Evolutionary conservation across 2,329 filamentous ascomycete genomes (phyloP).

Genomic region (Trichophyton simii): DNA sequence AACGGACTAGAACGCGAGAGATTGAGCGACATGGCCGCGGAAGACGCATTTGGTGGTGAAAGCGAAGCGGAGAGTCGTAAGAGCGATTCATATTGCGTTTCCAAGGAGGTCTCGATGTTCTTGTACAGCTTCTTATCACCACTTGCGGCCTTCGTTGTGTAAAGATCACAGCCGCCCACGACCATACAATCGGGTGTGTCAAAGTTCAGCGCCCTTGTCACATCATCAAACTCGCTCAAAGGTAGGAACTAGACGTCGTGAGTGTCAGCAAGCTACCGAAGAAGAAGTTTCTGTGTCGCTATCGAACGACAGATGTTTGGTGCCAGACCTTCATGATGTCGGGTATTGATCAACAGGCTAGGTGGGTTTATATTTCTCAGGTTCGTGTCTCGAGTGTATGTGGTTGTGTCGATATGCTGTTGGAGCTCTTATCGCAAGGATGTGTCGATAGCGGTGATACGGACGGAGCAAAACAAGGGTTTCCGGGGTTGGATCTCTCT

Average conservation of each 20-base stretch:
- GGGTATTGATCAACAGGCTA: background rate
- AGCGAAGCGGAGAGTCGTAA: constrained; percentile 76
- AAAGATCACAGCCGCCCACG: constrained; percentile 86
- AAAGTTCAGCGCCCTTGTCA: constrained; percentile 89
- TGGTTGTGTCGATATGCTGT: background rate
- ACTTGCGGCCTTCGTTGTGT: constrained; percentile 91
- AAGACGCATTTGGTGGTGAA: constrained; percentile 65
- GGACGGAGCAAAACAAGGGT: too few species aligned
- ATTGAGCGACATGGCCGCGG: constrained; percentile 55
- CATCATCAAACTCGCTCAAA: constrained; percentile 77
- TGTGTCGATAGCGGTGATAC: background rate
- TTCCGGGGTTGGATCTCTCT: background rate
- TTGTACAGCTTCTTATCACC: constrained; percentile 96
- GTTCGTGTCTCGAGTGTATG: background rate
- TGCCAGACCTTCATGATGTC: constrained; percentile 2
- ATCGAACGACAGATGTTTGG: background rate
- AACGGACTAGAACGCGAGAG: constrained; percentile 83
- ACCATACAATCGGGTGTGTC: constrained; percentile 87
- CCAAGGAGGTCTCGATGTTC: constrained; percentile 81
- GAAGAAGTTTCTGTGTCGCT: background rate
- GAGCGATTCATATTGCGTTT: constrained; percentile 80
- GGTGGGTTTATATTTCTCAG: background rate
- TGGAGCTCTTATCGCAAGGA: background rate
- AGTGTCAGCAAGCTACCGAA: background rate
- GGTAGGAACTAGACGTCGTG: constrained; percentile 61